phyloP scores from a whole-genome alignment of 73 alveolate species.

The Blepharisma stoltei region DNA sequence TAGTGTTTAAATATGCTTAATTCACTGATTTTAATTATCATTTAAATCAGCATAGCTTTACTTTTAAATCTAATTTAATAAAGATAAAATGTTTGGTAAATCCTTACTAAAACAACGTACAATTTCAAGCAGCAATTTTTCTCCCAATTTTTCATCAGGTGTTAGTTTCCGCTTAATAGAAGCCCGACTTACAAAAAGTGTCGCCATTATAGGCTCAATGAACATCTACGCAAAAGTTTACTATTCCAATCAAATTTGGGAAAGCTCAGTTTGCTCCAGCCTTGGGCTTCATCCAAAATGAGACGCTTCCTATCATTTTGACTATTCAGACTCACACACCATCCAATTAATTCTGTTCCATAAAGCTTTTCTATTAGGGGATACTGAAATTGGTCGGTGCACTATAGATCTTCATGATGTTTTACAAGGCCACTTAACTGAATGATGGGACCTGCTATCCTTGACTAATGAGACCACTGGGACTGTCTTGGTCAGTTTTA shows the following conservation, averaged over 20 bases:
- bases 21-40: too few species aligned
- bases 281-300: conserved; percentile 28
- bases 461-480: not conserved
- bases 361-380: conserved; percentile 19
- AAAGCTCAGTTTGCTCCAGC: not conserved
- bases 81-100: too few species aligned
- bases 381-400: conserved; percentile 12
- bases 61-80: too few species aligned
- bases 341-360: not conserved
- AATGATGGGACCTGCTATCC: not conserved
- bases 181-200: conserved; percentile 20
- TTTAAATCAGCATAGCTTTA: too few species aligned
- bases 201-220: not conserved
- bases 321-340: not conserved
- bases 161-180: not conserved
- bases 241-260: not conserved
- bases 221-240: not conserved
- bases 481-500: not conserved
- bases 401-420: not conserved
- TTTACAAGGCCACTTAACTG: conserved; percentile 19
- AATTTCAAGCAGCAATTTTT: too few species aligned
- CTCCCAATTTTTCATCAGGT: too few species aligned
- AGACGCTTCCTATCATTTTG: not conserved
- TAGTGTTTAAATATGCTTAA: not conserved
- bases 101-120: too few species aligned